phyloP scores from a whole-genome alignment of 164 flowering plant genomes.

The Tinospora cordifolia region DNA sequence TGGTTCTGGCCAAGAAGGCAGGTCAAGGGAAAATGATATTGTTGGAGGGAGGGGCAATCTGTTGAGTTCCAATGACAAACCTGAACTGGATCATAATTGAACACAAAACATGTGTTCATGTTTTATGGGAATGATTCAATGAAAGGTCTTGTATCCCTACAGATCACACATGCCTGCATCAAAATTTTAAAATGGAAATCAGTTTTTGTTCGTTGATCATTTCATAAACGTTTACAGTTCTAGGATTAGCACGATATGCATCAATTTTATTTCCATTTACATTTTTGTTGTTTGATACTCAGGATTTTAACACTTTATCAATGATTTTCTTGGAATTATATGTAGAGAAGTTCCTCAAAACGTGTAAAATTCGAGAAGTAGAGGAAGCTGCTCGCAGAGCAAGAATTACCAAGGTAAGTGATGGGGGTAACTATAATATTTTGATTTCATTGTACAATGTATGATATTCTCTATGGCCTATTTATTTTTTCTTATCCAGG shows the following conservation, averaged over 20 bases:
- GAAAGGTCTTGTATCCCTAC: not conserved
- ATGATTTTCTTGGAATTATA: slow-evolving; percentile 1
- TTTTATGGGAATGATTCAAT: not conserved
- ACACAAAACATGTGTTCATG: not conserved
- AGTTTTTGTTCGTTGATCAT: not conserved
- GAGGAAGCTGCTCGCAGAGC: slow-evolving; percentile 86
- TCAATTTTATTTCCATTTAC: not conserved
- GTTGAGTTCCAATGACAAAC: slow-evolving; percentile 21
- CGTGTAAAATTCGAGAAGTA: slow-evolving; percentile 75
- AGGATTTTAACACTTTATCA: not conserved
- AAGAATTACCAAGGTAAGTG: slow-evolving; percentile 84
- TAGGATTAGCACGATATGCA: not conserved
- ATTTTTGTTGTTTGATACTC: not conserved
- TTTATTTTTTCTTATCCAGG: not conserved
- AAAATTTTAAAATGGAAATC: not conserved
- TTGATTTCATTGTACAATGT: not conserved
- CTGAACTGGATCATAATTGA: slow-evolving; percentile 13
- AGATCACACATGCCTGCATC: not conserved
- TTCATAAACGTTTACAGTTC: not conserved
- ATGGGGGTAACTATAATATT: not conserved
- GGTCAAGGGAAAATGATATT: slow-evolving; percentile 10
- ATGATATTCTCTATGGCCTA: not conserved
- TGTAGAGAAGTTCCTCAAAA: slow-evolving; percentile 71
- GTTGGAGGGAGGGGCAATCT: slow-evolving; percentile 9
- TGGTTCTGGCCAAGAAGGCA: slow-evolving; percentile 24